phyloP scores from a whole-genome alignment of 805 yeast genomes.

The Teunomyces stri region DNA sequence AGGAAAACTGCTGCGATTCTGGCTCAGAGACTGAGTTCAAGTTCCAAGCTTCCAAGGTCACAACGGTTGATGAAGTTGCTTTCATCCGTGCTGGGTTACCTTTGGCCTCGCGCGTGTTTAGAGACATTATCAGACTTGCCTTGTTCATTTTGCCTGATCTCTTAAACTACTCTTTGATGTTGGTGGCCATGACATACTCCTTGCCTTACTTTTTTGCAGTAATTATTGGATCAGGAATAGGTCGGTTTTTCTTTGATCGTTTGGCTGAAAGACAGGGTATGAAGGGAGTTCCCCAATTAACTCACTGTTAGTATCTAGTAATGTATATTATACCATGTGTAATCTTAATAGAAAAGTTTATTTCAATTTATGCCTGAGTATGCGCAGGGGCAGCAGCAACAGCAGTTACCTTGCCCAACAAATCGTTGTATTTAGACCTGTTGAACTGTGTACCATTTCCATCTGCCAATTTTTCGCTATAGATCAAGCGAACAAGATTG shows the following conservation, averaged over 20 bases:
- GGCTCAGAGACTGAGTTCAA: constrained; percentile 6
- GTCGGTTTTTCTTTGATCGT: constrained; percentile 68
- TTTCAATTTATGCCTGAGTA: not conserved
- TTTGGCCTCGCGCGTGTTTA: constrained; percentile 24
- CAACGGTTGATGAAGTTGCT: constrained; percentile 10
- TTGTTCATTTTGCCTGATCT: constrained; percentile 61
- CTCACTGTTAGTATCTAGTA: constrained; percentile 4
- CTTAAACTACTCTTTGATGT: constrained; percentile 71
- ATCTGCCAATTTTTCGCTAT: constrained; percentile 42
- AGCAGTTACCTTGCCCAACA: constrained; percentile 8
- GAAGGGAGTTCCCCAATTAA: constrained; percentile 18
- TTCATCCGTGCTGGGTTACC: constrained; percentile 9
- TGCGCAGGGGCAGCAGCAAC: not conserved
- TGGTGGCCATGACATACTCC: constrained; percentile 73
- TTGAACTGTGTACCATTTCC: constrained; percentile 38
- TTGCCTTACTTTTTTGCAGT: constrained; percentile 71
- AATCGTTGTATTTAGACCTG: constrained; percentile 37
- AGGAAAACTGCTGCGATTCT: constrained; percentile 5
- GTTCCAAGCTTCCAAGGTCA: not conserved
- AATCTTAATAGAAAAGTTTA: not conserved
- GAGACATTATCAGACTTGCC: constrained; percentile 56
- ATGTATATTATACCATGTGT: not conserved
- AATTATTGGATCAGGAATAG: constrained; percentile 64
- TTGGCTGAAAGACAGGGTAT: constrained; percentile 40
- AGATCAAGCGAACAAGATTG: constrained; percentile 54